Evolutionary conservation across 192 early-diverging fungal species (phyloP), one percentile per base, ranked within the genome.

Genomic region (Coemansia sp.): DNA sequence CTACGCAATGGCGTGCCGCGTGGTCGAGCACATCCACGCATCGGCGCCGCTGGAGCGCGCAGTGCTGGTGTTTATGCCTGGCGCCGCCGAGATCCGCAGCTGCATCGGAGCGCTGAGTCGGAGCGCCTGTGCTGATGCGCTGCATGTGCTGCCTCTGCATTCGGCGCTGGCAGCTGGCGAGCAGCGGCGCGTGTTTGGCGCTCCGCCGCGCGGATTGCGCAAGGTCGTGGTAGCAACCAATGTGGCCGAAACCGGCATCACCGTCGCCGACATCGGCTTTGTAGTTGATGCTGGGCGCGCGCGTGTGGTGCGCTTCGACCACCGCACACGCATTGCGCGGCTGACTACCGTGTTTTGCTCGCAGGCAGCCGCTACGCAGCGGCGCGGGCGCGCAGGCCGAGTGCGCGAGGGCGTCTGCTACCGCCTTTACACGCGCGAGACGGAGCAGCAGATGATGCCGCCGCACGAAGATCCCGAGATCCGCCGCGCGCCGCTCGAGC

Each of bases 141-240:
- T 71, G 7, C 66, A 71, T 3, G 67, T 90, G 8, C 63, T 88
- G 49, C 86, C 90, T 0, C 74, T 92, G 40, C 90, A 92, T 69
- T 80, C 90, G 0, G 83, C 84, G 5, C 70, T 90, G 26, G 65
- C 86, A 1, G 48, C 85, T 0, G 12, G 45, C 9, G 87, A 90
- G 47, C 90, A 92, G 64, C 69, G 71, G 4, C 73, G 67, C 1
- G 84, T 85, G 36, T 85, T 85, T 43, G 65, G 51, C 11, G 79
- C 87, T 0, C 68, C 84, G 4, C 71, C 84, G 3, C 42, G 61
- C 1, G 81, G 85, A 8, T 84, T 80, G 5, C 85, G 97, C 10
- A 97, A 96, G 68, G 89, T 97, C 0, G 84, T 99, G 0, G 87
- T 99, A 2, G 85, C 97, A 0, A 96, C 95, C 11, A 96, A 96